Base-by-base conservation (phyloP, 1,284 basidiomycete genomes). In the Ustilago shanxiensis region DNA sequence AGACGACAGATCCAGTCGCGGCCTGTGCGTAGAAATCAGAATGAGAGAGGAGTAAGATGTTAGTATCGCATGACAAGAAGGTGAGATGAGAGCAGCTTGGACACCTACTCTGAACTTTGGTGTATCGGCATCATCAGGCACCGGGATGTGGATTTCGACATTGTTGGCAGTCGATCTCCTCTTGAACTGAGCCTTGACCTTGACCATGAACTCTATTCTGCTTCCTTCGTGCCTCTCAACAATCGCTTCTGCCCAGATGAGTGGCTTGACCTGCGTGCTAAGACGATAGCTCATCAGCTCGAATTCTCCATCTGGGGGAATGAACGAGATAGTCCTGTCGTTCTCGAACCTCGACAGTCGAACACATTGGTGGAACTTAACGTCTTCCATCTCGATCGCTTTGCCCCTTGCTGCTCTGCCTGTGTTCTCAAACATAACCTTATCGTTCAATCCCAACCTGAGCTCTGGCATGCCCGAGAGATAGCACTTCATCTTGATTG, bases 401-500 rank as follows among this genome's bases (percentile, higher is more conserved):
- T 99, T 99, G 7, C 97, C 97, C 22, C 96, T 91, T 2, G 96
- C 92, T 29, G 95, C 94, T 82, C 96, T 90, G 13, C 97, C 96
- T 3, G 95, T 99, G 80, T 90, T 94, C 88, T 99, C 96, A 82
- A 99, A 98, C 95, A 98, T 98, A 86, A 98, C 95, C 88, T 99
- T 99, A 88, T 99, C 97, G 87, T 99, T 99, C 65, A 99, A 89
- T 0, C 97, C 97, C 33, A 99, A 87, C 56, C 97, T 89, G 60
- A 99, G 89, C 86, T 99, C 97, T 13, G 97, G 97, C 97, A 99
- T 99, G 20, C 97, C 97, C 11, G 93, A 95, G 2, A 99, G 90
- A 87, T 98, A 99, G 86, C 96, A 99, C 88, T 99, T 99, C 96
- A 99, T 98, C 90, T 99, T 98, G 85, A 99, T 90, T 0, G 95